Base-by-base conservation (phyloP, 2,329 filamentous ascomycete species). In the Fusarium newnesense region DNA sequence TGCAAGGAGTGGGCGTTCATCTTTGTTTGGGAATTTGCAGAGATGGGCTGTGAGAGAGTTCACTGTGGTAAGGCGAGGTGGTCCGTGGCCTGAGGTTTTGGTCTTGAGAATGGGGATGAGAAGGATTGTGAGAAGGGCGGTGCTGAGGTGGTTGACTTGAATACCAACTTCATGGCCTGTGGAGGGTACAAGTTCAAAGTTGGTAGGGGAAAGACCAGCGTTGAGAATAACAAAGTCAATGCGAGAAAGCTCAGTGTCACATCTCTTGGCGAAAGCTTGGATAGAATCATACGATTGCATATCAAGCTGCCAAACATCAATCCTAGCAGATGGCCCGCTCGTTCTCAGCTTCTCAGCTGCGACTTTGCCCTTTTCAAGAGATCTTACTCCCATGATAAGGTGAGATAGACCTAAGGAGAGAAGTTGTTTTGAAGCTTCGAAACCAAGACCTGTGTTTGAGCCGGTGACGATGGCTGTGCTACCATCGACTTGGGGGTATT, bases 131-230 rank as follows among this genome's bases (percentile, higher is more conserved):
- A 83, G 64, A 3, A 81, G 61, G 1, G 67, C 67, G 1, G 79
- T 82, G 28, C 78, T 75, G 15, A 80, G 49, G 66, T 82, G 78
- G 52, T 82, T 82, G 57, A 81, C 77, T 60, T 83, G 81, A 3
- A 83, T 67, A 2, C 73, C 67, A 19, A 58, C 57, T 64, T 83
- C 81, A 63, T 81, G 79, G 7, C 78, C 77, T 1, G 78, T 80
- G 6, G 46, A 39, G 7, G 58, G 13, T 2, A 70, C 60, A 19
- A 36, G 67, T 2, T 66, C 49, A n/a, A 80, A 80, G 0, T 70
- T 32, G 1, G 68, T 18, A 5, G 69, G 69, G 1, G 56, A 52
- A 1, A 81, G 26, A 0, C 81, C 82, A 9, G 81, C 81, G n/a
- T 83, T 83, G 9, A 83, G 69, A 34, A 83, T 79, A 9, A 73